Conservation (phyloP, 2,329 filamentous ascomycete species). For the Sclerotiophoma versabilis region DNA sequence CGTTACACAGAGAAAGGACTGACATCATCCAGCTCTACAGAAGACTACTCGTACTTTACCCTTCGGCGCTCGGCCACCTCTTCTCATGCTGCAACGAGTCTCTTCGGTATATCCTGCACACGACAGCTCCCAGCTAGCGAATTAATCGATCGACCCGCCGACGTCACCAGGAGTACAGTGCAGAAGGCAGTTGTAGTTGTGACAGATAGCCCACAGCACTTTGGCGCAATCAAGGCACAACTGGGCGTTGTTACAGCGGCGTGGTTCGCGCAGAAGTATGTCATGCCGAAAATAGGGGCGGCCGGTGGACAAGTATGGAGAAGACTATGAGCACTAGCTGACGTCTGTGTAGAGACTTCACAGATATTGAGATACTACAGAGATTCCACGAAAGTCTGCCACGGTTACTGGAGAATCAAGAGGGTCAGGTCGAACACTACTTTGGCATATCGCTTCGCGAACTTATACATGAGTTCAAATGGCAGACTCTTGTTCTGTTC, state of each 20-base stretch:
- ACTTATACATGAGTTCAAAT: slow-evolving; percentile 91
- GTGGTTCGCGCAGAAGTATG: slow-evolving; percentile 86
- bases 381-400: slow-evolving; percentile 89
- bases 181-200: slow-evolving; percentile 98
- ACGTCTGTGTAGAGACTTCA: slow-evolving; percentile 69
- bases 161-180: slow-evolving; percentile 96
- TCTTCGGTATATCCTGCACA: slow-evolving; percentile 96
- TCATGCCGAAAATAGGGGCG: slow-evolving; percentile 44
- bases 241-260: slow-evolving; percentile 89
- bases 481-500: slow-evolving; percentile 90
- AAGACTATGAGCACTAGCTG: slow-evolving; percentile 9
- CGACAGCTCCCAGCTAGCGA: slow-evolving; percentile 83
- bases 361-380: slow-evolving; percentile 86
- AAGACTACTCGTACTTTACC: slow-evolving; percentile 99
- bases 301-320: background rate
- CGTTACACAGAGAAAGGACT: slow-evolving; percentile 3
- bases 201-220: slow-evolving; percentile 86
- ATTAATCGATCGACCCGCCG: slow-evolving; percentile 78
- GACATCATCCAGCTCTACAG: slow-evolving; percentile 68
- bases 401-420: slow-evolving; percentile 64
- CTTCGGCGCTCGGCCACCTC: slow-evolving; percentile 66
- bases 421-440: slow-evolving; percentile 82
- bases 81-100: slow-evolving; percentile 70
- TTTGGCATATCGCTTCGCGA: slow-evolving; percentile 84
- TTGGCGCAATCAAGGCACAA: slow-evolving; percentile 89